Base-by-base conservation (phyloP, 2,329 filamentous ascomycete species). In the Taxawa tesnikishii region DNA sequence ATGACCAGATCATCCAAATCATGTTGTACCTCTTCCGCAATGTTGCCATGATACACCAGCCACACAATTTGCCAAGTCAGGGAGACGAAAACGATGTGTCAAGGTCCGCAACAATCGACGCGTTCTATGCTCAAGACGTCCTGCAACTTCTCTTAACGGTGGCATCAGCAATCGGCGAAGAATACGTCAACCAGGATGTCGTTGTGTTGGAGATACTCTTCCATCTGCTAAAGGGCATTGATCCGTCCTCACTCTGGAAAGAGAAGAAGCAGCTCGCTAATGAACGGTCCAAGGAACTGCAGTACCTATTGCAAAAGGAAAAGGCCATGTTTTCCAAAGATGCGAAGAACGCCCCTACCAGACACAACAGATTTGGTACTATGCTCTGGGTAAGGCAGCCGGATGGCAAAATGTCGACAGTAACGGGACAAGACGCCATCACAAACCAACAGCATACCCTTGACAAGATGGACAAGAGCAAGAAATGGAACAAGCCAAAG, bases 321-420 rank as follows among this genome's bases (percentile, higher is more conserved):
- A 76, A 77, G 2, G 73, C 77, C n/a, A 82, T 93, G 75, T 67
- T 83, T 33, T 75, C 79, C 45, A 71, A 79, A 29, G 79, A 85
- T 46, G 79, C 79, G 33, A 79, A 76, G 44, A 77, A 77, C 49
- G 82, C 81, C 3, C 83, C 87, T 0, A 87, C 84, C 3, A 68
- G 90, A 29, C 90, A 98, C 55, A 93, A 87, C 45, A 74, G 90
- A 19, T 98, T 96, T 48, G 90, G 90, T 3, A 93, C 87, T 8
- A 96, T 96, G 83, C 76, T 94, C 19, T 96, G 88, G 87, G 75
- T 98, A 23, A 84, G 93, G 59, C 69, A 87, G 34, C 81, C 85
- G 29, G 80, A 87, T 44, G 76, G 80, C 31, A 87, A 87, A 48
- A 73, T 90, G 46, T 80, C 83, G 0, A 85, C 87, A 0, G 70